Evolutionary conservation across 495 filamentous ascomycete genomes (phyloP).

Genomic region (Aspergillus ellipticus): DNA sequence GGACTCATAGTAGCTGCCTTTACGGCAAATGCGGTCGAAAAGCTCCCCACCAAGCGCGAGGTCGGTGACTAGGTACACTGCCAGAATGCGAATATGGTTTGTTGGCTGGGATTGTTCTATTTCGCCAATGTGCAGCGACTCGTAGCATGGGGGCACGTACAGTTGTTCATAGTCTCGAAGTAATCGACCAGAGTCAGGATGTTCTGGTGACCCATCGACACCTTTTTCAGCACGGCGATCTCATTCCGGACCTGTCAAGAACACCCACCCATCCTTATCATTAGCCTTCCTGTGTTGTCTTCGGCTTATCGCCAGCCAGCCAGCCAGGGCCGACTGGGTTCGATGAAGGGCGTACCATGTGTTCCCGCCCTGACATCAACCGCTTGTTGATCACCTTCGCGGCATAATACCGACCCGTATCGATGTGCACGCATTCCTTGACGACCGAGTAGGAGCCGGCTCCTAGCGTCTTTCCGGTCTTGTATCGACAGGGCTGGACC

Average conservation of each 20-base stretch:
- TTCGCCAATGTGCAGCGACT: neutral
- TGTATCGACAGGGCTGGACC: constrained; percentile 84
- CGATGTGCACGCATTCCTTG: constrained; percentile 99
- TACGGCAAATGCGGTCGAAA: constrained; percentile 97
- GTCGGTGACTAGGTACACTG: constrained; percentile 95
- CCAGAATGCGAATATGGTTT: neutral
- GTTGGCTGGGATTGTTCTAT: neutral
- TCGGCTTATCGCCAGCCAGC: neutral
- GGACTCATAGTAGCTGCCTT: constrained; percentile 96
- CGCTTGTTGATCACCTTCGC: constrained; percentile 99
- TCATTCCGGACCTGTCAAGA: constrained; percentile 81
- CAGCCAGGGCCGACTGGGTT: neutral
- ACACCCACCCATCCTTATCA: neutral
- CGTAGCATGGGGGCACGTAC: constrained; percentile 38
- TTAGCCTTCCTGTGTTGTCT: neutral
- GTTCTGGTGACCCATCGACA: constrained; percentile 97
- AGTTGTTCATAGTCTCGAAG: constrained; percentile 99
- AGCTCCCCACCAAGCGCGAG: constrained; percentile 94
- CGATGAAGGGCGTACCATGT: constrained; percentile 69
- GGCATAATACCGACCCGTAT: constrained; percentile 96
- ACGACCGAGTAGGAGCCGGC: constrained; percentile 97
- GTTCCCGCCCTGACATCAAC: constrained; percentile 93
- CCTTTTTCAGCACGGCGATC: constrained; percentile 92
- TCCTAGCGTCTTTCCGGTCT: constrained; percentile 95
- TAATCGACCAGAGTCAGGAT: constrained; percentile 97